These are phyloP conservation scores for Urtica urens DNA, from an alignment of 306 rosid genomes.

Conservation along the genomic window DNA sequence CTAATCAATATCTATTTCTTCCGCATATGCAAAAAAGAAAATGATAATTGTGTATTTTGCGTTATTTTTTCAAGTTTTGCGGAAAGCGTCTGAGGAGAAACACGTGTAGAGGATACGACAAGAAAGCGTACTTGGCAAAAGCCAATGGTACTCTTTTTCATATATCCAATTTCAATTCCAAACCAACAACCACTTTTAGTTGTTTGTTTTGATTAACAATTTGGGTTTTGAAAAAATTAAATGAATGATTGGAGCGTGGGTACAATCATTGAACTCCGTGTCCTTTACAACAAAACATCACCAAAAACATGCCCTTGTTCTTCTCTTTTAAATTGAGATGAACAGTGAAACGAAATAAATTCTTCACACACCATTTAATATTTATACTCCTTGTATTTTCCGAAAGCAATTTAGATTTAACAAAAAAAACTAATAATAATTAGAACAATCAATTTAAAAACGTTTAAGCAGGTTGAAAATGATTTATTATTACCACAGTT, in stretches of 20 bases:
- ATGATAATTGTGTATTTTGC: no score
- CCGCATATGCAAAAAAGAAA: background rate
- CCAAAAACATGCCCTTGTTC: constrained; percentile 8
- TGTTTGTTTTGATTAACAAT: background rate
- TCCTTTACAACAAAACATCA: constrained; percentile 16
- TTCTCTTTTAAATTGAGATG: no score
- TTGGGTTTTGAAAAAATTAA: background rate
- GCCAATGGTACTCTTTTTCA: background rate
- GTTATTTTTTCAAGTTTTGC: background rate
- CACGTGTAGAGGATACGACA: background rate
- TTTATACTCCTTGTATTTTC: no score
- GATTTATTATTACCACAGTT: no score
- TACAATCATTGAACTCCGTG: constrained; percentile 16
- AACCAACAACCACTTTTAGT: background rate
- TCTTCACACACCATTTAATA: no score
- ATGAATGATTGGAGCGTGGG: constrained; percentile 28
- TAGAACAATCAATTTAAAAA: no score
- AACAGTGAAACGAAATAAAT: no score
- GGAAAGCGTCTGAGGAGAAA: background rate
- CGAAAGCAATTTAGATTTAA: no score
- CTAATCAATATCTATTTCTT: background rate
- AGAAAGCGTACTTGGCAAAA: background rate
- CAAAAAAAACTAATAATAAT: no score
- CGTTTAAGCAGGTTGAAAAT: no score
- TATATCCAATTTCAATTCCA: background rate